Conservation (phyloP, 305 asterid genomes). For the Plantago coronopus region DNA sequence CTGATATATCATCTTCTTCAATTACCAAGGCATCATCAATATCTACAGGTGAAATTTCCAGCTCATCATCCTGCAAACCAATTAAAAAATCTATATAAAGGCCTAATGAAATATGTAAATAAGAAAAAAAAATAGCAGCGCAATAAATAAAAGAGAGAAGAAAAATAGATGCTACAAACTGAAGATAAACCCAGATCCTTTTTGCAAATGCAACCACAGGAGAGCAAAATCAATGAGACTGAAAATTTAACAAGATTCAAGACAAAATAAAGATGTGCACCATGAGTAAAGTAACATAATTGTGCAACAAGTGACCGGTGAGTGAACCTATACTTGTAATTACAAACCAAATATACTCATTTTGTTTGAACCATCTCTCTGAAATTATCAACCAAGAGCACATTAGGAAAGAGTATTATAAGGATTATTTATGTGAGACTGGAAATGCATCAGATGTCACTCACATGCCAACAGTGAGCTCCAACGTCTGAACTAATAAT, state of each 20-base stretch:
- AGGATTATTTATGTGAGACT: too few species aligned
- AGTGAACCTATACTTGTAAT: too few species aligned
- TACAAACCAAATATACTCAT: too few species aligned
- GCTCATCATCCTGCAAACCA: slow-evolving; percentile 76
- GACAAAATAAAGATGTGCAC: background rate
- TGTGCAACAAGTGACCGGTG: too few species aligned
- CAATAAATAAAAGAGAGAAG: background rate
- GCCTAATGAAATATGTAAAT: background rate
- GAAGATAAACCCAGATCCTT: background rate
- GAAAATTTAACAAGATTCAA: background rate
- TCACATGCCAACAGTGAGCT: too few species aligned
- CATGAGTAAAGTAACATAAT: too few species aligned
- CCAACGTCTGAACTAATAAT: too few species aligned
- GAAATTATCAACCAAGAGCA: too few species aligned
- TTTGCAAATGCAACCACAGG: background rate
- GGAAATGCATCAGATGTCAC: too few species aligned
- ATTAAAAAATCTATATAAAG: slow-evolving; percentile 5
- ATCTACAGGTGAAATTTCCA: slow-evolving; percentile 79
- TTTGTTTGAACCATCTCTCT: too few species aligned
- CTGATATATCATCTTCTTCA: slow-evolving; percentile 94
- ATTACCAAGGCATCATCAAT: slow-evolving; percentile 89
- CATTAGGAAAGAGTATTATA: too few species aligned
- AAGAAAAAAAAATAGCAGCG: background rate
- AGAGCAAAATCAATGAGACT: background rate
- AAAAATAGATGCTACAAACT: background rate